A percentile compares a stretch with the other conserved stretches of the same genome.
Evolutionary conservation across 2,329 filamentous ascomycete genomes (phyloP).

Genomic region (Stachybotrys chartarum): DNA sequence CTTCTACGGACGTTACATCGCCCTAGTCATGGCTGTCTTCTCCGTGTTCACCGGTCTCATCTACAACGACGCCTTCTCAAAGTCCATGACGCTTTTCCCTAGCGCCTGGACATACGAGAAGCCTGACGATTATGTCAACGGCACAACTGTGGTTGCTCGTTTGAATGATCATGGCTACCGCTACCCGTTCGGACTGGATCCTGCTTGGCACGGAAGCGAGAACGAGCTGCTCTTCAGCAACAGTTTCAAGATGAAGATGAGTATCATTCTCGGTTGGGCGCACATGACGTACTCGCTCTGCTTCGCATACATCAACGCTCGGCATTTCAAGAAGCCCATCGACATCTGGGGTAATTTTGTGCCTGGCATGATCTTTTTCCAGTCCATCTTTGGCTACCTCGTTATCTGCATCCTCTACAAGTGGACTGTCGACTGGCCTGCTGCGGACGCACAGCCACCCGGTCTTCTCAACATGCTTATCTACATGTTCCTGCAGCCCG

Average conservation of each 20-base stretch:
- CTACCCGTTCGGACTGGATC: constrained; percentile 94
- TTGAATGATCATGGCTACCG: constrained; percentile 67
- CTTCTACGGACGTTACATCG: constrained; percentile 97
- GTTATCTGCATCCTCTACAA: constrained; percentile 94
- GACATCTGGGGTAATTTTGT: constrained; percentile 98
- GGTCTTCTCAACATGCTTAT: constrained; percentile 98
- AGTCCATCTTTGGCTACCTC: constrained; percentile 95
- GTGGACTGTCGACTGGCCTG: constrained; percentile 83
- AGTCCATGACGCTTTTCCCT: constrained; percentile 79
- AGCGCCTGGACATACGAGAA: constrained; percentile 80
- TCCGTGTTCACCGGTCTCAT: constrained; percentile 95
- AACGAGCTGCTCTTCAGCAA: constrained; percentile 95
- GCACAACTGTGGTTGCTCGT: constrained; percentile 56
- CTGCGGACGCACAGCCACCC: constrained; percentile 60
- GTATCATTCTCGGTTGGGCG: constrained; percentile 92
- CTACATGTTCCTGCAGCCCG: constrained; percentile 96
- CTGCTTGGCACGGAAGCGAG: constrained; percentile 92
- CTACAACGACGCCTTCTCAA: constrained; percentile 97
- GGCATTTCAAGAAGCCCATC: constrained; percentile 88
- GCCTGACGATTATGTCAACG: constrained; percentile 60
- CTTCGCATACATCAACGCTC: constrained; percentile 86
- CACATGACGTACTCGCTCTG: constrained; percentile 99
- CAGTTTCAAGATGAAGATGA: constrained; percentile 99
- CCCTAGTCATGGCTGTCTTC: constrained; percentile 95
- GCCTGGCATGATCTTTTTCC: constrained; percentile 99